phyloP scores from a whole-genome alignment of 2,329 filamentous ascomycete species.

The Tolypocladium guangdongense region DNA sequence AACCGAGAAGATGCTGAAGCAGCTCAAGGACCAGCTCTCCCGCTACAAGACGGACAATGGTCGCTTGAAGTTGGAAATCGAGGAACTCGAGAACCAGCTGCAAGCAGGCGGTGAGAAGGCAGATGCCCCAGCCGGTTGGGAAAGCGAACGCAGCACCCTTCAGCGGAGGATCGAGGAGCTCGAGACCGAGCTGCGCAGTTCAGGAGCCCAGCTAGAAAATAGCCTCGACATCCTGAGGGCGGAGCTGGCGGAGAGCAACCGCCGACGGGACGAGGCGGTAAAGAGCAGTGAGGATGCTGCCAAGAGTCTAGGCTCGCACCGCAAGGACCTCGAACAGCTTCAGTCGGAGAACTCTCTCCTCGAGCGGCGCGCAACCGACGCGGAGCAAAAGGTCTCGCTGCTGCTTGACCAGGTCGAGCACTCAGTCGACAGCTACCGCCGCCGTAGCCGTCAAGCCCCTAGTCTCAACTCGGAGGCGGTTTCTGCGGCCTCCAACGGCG shows the following conservation, averaged over 20 bases:
- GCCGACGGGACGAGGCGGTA: slow-evolving; percentile 59
- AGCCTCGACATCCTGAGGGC: slow-evolving; percentile 57
- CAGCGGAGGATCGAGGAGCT: slow-evolving; percentile 58
- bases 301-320: slow-evolving; percentile 46
- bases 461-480: slow-evolving; percentile 38
- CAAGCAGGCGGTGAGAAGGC: slow-evolving; percentile 22
- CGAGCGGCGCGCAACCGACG: slow-evolving; percentile 76
- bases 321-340: slow-evolving; percentile 66
- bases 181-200: slow-evolving; percentile 56
- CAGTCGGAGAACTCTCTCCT: slow-evolving; percentile 72
- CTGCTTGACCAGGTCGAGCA: slow-evolving; percentile 90
- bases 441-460: slow-evolving; percentile 51
- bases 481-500: slow-evolving; percentile 21
- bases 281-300: slow-evolving; percentile 41
- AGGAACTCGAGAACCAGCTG: slow-evolving; percentile 47
- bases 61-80: slow-evolving; percentile 73
- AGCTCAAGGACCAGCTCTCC: slow-evolving; percentile 94
- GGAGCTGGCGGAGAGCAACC: slow-evolving; percentile 55
- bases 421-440: slow-evolving; percentile 88
- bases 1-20: slow-evolving; percentile 97
- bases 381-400: slow-evolving; percentile 85
- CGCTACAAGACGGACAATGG: slow-evolving; percentile 82
- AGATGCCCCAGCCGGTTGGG: slow-evolving; percentile 54
- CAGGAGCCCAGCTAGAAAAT: slow-evolving; percentile 57
- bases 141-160: slow-evolving; percentile 58